Evolutionary conservation across 257 asterid species (phyloP).

Genomic region (Plectranthus barbatus): DNA sequence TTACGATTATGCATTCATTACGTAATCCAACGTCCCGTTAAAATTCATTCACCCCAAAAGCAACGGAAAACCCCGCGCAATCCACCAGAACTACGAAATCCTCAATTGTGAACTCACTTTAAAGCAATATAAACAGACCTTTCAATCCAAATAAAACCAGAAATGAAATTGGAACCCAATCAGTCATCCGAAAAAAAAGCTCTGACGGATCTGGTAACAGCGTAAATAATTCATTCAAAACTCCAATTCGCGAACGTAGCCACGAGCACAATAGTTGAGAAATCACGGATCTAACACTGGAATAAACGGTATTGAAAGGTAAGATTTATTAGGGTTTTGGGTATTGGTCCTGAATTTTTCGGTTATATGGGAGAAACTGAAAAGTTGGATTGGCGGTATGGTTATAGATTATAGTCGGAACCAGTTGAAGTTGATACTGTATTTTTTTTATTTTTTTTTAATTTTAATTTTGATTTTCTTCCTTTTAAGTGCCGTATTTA

Average conservation of each 20-base stretch:
- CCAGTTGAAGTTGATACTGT: constrained; percentile 8
- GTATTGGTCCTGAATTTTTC: constrained; percentile 1
- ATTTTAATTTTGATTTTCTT: not conserved
- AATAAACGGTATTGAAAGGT: not conserved
- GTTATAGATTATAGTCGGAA: constrained; percentile 4
- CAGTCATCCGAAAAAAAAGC: constrained; percentile 10
- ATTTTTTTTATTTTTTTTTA: not conserved
- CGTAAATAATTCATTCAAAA: not conserved
- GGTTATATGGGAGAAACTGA: constrained; percentile 45
- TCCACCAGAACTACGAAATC: constrained; percentile 14
- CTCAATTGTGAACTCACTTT: constrained; percentile 4
- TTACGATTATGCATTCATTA: not conserved
- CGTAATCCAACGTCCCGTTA: constrained; percentile 2
- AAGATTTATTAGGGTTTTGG: constrained; percentile 42
- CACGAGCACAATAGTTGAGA: not conserved
- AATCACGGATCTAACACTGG: constrained; percentile 48
- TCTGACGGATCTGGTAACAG: constrained; percentile 31
- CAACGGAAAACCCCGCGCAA: not conserved
- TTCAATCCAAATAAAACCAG: constrained; percentile 24
- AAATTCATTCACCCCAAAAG: not conserved
- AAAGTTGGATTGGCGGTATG: constrained; percentile 47
- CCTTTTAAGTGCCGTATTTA: too few relatives aligned
- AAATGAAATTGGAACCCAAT: constrained; percentile 22
- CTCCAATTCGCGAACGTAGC: constrained; percentile 1
- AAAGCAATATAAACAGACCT: constrained; percentile 17